These are phyloP conservation scores for California macrophylla DNA, from an alignment of 441 rosid genomes.

Conservation along the genomic window DNA sequence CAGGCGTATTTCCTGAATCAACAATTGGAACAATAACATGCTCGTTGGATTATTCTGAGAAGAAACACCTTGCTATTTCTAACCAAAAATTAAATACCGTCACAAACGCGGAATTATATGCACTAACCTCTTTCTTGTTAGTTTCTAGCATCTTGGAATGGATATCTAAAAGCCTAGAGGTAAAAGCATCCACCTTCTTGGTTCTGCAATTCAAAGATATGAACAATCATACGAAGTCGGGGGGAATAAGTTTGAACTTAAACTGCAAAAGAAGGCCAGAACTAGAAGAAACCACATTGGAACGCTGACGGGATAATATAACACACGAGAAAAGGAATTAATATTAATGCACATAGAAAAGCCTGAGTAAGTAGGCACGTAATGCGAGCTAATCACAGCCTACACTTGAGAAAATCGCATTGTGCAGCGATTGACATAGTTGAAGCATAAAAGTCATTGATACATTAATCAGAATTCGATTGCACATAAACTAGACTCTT, in stretches of 20 bases:
- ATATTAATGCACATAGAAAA: background rate
- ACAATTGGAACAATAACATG: conserved; percentile 13
- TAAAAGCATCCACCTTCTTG: conserved; percentile 72
- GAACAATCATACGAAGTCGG: conserved; percentile 9
- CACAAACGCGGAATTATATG: conserved; percentile 1
- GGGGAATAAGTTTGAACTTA: background rate
- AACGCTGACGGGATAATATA: background rate
- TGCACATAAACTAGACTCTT: background rate
- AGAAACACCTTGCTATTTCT: background rate
- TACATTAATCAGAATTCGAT: background rate
- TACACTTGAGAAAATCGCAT: background rate
- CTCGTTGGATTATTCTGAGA: background rate
- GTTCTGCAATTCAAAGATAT: conserved; percentile 46
- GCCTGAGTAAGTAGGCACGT: background rate
- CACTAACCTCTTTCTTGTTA: conserved; percentile 72
- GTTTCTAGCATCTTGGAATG: conserved; percentile 81
- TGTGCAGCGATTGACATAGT: background rate
- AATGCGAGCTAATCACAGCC: background rate
- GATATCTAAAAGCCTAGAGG: conserved; percentile 84
- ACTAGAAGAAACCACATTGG: background rate
- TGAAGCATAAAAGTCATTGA: background rate
- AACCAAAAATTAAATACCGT: background rate
- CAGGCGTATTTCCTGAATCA: conserved; percentile 70
- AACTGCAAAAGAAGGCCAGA: conserved; percentile 7
- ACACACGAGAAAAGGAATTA: background rate